A percentile compares a stretch with the other conserved stretches of the same genome.
Evolutionary conservation across 2,329 filamentous ascomycete species (phyloP).

Genomic region (Scedosporium apiospermum): DNA sequence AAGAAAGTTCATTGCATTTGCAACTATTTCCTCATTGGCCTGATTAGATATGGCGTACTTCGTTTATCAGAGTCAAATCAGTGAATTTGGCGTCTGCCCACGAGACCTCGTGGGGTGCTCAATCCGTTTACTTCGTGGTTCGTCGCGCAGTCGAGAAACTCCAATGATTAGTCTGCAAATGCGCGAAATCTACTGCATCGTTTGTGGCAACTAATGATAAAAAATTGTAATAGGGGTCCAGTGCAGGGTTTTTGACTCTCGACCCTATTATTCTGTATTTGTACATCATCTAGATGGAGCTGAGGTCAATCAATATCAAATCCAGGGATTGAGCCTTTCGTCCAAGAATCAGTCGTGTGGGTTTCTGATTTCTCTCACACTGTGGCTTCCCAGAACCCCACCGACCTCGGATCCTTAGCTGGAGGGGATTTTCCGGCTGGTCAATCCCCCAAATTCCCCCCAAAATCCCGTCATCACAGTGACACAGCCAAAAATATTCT

Average conservation of each 20-base stretch:
- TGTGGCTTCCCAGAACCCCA: not conserved
- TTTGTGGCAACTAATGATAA: not conserved
- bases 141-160: too few species aligned
- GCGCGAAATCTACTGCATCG: not conserved
- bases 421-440: not conserved
- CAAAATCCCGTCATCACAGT: not conserved
- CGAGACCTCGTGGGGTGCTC: too few species aligned
- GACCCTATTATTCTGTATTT: not conserved
- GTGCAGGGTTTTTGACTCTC: not conserved
- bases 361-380: not conserved
- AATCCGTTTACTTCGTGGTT: too few species aligned
- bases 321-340: too few species aligned
- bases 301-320: too few species aligned
- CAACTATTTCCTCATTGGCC: not conserved
- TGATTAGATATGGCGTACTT: not conserved
- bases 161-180: not conserved
- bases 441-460: not conserved
- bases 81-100: too few species aligned
- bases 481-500: not conserved
- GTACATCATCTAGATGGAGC: too few species aligned
- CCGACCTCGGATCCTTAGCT: not conserved
- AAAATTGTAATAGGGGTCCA: not conserved
- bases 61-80: too few species aligned
- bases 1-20: not conserved
- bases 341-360: not conserved